Evolutionary conservation across 495 filamentous ascomycete species (phyloP).

Genomic region (Penicillium crystallinum): DNA sequence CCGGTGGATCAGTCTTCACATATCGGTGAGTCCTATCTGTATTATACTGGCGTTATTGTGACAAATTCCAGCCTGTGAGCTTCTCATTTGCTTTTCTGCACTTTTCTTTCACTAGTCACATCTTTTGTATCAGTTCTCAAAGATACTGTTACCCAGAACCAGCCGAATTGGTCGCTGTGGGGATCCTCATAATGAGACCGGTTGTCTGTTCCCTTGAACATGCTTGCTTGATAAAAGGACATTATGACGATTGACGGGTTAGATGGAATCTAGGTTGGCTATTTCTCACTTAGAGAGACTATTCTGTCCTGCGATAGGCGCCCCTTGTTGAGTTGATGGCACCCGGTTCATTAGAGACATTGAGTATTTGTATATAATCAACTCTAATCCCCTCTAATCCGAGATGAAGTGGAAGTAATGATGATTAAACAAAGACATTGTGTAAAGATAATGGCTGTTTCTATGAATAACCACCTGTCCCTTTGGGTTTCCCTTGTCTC

Average conservation of each 20-base stretch:
- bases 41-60: constrained; percentile 1
- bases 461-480: not conserved
- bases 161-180: not conserved
- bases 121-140: not conserved
- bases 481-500: not conserved
- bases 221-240: not conserved
- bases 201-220: not conserved
- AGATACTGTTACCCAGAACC: not conserved
- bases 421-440: not conserved
- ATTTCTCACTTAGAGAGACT: too few relatives aligned
- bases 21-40: not conserved
- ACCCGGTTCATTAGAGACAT: not conserved
- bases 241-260: not conserved
- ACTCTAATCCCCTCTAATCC: not conserved
- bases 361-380: not conserved
- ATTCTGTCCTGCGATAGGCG: too few relatives aligned
- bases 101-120: not conserved
- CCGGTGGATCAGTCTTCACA: not conserved
- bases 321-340: too few relatives aligned
- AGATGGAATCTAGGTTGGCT: not conserved
- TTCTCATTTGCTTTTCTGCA: not conserved
- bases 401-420: not conserved
- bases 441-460: not conserved
- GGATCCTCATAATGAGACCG: not conserved
- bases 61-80: not conserved